A percentile compares a stretch with the other conserved stretches of the same genome.
These are phyloP conservation scores for Pleurotus tuoliensis DNA, from an alignment of 768 basidiomycete genomes.

Conservation along the genomic window DNA sequence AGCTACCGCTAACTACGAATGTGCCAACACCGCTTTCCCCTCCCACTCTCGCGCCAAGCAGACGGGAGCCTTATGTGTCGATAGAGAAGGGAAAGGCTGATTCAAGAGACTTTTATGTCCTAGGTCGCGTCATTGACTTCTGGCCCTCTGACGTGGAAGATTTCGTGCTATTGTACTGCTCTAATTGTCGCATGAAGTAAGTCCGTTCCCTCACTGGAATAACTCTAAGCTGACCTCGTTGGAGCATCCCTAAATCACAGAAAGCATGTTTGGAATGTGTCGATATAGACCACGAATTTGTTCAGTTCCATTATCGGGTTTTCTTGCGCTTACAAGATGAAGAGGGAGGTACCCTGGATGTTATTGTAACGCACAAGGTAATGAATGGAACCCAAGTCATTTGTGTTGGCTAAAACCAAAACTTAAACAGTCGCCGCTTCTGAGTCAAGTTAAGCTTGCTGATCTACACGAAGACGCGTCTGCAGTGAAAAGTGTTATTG, in stretches of 20 bases:
- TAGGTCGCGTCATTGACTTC: slow-evolving; percentile 52
- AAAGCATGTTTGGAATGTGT: slow-evolving; percentile 48
- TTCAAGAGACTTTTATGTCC: slow-evolving; percentile 37
- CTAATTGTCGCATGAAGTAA: slow-evolving; percentile 49
- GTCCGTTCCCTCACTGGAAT: slow-evolving; percentile 12
- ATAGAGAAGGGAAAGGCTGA: slow-evolving; percentile 32
- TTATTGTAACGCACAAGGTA: slow-evolving; percentile 44
- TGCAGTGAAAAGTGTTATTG: slow-evolving; percentile 32
- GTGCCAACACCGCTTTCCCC: background rate
- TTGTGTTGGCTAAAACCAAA: background rate
- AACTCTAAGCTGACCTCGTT: background rate
- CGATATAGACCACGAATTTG: slow-evolving; percentile 48
- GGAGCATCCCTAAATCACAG: slow-evolving; percentile 40
- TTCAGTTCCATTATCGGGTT: slow-evolving; percentile 44
- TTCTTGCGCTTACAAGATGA: slow-evolving; percentile 51
- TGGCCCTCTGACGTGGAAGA: slow-evolving; percentile 48
- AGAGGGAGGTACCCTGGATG: slow-evolving; percentile 32
- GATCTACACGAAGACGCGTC: slow-evolving; percentile 38
- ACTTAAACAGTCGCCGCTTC: slow-evolving; percentile 34
- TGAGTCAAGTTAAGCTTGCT: slow-evolving; percentile 39
- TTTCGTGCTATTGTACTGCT: slow-evolving; percentile 46
- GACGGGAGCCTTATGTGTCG: slow-evolving; percentile 18
- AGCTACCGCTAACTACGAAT: background rate
- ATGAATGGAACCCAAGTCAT: slow-evolving; percentile 19
- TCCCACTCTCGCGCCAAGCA: background rate